Evolutionary conservation across 2,329 filamentous ascomycete species (phyloP).

Genomic region (Rhytidhysteron rufulum): DNA sequence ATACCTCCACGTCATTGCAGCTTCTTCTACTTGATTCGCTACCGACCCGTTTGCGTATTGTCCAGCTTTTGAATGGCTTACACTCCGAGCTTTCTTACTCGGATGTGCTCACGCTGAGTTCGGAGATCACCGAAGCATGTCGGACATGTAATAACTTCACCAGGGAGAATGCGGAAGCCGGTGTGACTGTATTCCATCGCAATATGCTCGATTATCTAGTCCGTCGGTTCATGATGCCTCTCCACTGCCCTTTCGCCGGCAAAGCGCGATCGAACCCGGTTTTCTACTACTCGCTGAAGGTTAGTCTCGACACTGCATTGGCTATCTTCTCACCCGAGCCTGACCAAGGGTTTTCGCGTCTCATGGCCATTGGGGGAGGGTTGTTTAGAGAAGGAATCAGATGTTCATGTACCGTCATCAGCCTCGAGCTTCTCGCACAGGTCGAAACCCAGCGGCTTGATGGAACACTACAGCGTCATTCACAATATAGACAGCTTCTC

Average conservation of each 20-base stretch:
- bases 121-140: conserved; percentile 11
- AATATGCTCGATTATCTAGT: conserved; percentile 49
- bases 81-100: conserved; percentile 14
- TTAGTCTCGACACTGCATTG: conserved; percentile 39
- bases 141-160: conserved; percentile 13
- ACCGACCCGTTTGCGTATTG: conserved; percentile 13
- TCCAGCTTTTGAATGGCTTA: conserved; percentile 17
- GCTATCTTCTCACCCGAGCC: conserved; percentile 11
- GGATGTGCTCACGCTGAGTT: conserved; percentile 12
- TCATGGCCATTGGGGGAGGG: conserved; percentile 39
- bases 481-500: conserved; percentile 9
- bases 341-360: conserved; percentile 34
- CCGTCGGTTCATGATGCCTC: conserved; percentile 50
- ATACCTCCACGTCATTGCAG: conserved; percentile 20
- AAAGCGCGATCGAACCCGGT: conserved; percentile 39
- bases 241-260: conserved; percentile 47
- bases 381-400: conserved; percentile 41
- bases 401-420: conserved; percentile 41
- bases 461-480: conserved; percentile 6
- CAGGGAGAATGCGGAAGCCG: background rate
- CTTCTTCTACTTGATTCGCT: conserved; percentile 12
- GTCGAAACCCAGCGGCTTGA: conserved; percentile 32
- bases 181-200: conserved; percentile 29
- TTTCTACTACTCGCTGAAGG: conserved; percentile 46
- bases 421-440: conserved; percentile 46